phyloP scores from a whole-genome alignment of 2,329 filamentous ascomycete species.

The Graphilbum ipis-grandicollis region DNA sequence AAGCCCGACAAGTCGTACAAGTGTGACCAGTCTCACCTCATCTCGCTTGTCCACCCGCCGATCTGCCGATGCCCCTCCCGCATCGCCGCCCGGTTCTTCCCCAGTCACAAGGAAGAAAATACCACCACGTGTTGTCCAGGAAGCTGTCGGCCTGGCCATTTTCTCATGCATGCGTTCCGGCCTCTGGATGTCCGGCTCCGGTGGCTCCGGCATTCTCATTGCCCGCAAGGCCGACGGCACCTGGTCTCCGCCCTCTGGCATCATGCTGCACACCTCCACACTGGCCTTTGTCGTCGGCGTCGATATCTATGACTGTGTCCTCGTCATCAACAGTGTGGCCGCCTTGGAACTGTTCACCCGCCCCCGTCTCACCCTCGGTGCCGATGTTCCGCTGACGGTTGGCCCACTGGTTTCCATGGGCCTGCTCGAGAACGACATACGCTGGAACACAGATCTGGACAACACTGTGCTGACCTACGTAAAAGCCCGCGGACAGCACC shows the following conservation, averaged over 20 bases:
- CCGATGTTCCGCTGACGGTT: slow-evolving; percentile 10
- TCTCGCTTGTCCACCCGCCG: slow-evolving; percentile 4
- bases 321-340: slow-evolving; percentile 76
- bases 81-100: slow-evolving; percentile 15
- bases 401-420: slow-evolving; percentile 44
- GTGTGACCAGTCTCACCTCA: slow-evolving; percentile 7
- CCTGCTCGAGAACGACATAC: slow-evolving; percentile 29
- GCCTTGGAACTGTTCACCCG: slow-evolving; percentile 74
- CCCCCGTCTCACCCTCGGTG: slow-evolving; percentile 50
- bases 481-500: slow-evolving; percentile 38
- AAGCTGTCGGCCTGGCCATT: slow-evolving; percentile 78
- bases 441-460: slow-evolving; percentile 27
- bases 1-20: slow-evolving; percentile 11
- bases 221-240: slow-evolving; percentile 63
- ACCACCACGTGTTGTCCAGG: slow-evolving; percentile 66
- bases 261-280: slow-evolving; percentile 76
- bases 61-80: slow-evolving; percentile 1
- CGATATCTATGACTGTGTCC: slow-evolving; percentile 89
- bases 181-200: slow-evolving; percentile 78
- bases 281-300: slow-evolving; percentile 82
- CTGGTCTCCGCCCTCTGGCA: slow-evolving; percentile 60
- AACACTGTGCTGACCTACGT: slow-evolving; percentile 41
- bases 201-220: slow-evolving; percentile 75
- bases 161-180: slow-evolving; percentile 94
- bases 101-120: slow-evolving; percentile 60